Evolutionary conservation across 2,329 filamentous ascomycete genomes (phyloP).

Genomic region (Colletotrichum sp.): DNA sequence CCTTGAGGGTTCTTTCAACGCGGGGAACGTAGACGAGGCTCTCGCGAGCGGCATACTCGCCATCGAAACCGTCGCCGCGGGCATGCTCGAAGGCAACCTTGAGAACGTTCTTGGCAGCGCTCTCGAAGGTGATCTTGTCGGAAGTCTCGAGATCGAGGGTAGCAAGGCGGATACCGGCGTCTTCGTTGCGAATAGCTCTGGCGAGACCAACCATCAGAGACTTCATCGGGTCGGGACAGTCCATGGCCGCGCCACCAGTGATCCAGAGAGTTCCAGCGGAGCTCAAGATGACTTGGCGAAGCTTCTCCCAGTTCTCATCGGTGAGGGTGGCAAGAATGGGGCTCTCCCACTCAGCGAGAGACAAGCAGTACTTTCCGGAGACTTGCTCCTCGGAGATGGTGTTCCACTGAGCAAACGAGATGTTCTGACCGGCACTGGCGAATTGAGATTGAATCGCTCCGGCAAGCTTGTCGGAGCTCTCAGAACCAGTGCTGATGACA

Average conservation of each 20-base stretch:
- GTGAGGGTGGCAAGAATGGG: neutral
- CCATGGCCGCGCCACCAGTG: conserved; percentile 16
- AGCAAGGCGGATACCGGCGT: conserved; percentile 12
- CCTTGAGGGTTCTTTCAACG: neutral
- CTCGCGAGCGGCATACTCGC: conserved; percentile 5
- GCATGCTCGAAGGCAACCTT: neutral
- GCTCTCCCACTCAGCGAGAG: conserved; percentile 5
- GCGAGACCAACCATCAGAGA: conserved; percentile 17
- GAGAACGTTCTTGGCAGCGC: neutral
- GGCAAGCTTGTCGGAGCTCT: neutral
- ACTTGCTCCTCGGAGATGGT: neutral
- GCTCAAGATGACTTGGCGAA: neutral
- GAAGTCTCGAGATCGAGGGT: conserved; percentile 9
- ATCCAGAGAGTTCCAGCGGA: conserved; percentile 17
- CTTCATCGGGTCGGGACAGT: conserved; percentile 11
- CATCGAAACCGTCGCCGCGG: neutral
- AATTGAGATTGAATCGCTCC: neutral
- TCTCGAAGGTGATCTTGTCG: neutral
- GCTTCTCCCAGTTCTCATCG: conserved; percentile 4
- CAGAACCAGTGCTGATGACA: neutral
- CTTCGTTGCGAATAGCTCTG: conserved; percentile 22
- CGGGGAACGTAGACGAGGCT: conserved; percentile 6
- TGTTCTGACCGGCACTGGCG: neutral
- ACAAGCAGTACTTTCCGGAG: conserved; percentile 4
- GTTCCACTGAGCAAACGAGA: neutral